Evolutionary conservation across 805 yeast genomes (phyloP).

Genomic region (Metahyphopichia silvanorum): DNA sequence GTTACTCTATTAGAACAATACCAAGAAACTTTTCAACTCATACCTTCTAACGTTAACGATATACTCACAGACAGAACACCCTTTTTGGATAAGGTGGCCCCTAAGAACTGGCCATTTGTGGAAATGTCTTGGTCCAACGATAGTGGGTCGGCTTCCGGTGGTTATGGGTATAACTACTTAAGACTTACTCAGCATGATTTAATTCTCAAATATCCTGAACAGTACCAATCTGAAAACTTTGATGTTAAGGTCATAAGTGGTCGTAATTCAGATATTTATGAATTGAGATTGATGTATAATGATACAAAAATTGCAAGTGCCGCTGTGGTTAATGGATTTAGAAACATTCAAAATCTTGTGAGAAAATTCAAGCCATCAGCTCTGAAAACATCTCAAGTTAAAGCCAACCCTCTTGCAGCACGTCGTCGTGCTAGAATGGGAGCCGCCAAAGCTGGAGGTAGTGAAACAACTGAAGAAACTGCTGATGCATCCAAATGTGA

Average conservation of each 20-base stretch:
- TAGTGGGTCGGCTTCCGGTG: slow-evolving; percentile 84
- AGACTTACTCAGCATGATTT: slow-evolving; percentile 29
- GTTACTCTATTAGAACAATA: slow-evolving; percentile 66
- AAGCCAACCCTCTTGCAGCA: slow-evolving; percentile 38
- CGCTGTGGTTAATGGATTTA: slow-evolving; percentile 81
- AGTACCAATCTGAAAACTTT: slow-evolving; percentile 15
- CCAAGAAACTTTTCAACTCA: slow-evolving; percentile 30
- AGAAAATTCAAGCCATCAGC: slow-evolving; percentile 60
- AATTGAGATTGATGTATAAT: slow-evolving; percentile 52
- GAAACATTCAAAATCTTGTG: slow-evolving; percentile 91
- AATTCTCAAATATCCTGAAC: slow-evolving; percentile 11
- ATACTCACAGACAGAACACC: slow-evolving; percentile 7
- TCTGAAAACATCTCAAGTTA: slow-evolving; percentile 9
- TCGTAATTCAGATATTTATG: slow-evolving; percentile 73
- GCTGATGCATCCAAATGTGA: slow-evolving; percentile 70
- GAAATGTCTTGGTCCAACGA: slow-evolving; percentile 68
- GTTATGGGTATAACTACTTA: slow-evolving; percentile 75
- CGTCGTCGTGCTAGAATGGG: slow-evolving; percentile 41
- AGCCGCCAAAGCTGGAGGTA: slow-evolving; percentile 4
- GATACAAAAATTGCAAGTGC: slow-evolving; percentile 44
- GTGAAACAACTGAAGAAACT: slow-evolving; percentile 12
- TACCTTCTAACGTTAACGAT: slow-evolving; percentile 13
- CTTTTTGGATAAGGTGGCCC: slow-evolving; percentile 40
- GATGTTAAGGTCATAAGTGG: slow-evolving; percentile 50
- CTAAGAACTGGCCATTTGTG: slow-evolving; percentile 59